phyloP scores from a whole-genome alignment of 306 rosid species.

The Datisca glomerata region DNA sequence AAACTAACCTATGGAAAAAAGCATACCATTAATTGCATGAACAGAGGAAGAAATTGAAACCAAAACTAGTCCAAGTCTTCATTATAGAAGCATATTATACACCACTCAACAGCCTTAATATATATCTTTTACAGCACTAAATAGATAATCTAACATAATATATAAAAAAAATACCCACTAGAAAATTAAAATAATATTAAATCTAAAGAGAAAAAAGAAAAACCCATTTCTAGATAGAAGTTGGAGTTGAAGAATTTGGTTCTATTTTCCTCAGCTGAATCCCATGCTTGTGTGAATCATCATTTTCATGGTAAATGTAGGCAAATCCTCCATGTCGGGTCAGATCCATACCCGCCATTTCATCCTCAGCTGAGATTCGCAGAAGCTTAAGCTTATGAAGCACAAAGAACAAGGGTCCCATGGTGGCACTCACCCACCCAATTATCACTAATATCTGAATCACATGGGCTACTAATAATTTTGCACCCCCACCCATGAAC shows the following conservation, averaged over 20 bases:
- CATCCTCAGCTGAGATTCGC: slow-evolving; percentile 63
- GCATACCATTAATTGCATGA: no score
- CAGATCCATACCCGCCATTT: slow-evolving; percentile 87
- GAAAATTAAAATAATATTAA: no score
- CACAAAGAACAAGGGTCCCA: slow-evolving; percentile 65
- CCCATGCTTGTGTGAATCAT: slow-evolving; percentile 10
- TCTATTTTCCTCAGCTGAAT: slow-evolving; percentile 41
- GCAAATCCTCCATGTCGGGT: slow-evolving; percentile 97
- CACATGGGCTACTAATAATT: slow-evolving; percentile 50
- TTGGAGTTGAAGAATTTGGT: slow-evolving; percentile 19
- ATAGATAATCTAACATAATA: no score
- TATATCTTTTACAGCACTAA: no score
- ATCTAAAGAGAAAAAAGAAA: no score
- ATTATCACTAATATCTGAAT: slow-evolving; percentile 59
- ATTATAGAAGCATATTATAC: no score
- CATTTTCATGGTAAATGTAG: slow-evolving; percentile 45
- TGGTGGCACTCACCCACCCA: slow-evolving; percentile 84
- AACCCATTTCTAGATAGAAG: no score
- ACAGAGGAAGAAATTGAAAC: no score
- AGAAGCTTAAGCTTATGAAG: slow-evolving; percentile 49
- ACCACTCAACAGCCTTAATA: no score
- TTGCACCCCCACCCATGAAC: slow-evolving; percentile 77
- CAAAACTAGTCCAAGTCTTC: no score
- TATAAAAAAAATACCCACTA: no score
- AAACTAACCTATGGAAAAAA: no score